Base-by-base conservation (phyloP, 129 eudicot genomes). In the Logfia minima region DNA sequence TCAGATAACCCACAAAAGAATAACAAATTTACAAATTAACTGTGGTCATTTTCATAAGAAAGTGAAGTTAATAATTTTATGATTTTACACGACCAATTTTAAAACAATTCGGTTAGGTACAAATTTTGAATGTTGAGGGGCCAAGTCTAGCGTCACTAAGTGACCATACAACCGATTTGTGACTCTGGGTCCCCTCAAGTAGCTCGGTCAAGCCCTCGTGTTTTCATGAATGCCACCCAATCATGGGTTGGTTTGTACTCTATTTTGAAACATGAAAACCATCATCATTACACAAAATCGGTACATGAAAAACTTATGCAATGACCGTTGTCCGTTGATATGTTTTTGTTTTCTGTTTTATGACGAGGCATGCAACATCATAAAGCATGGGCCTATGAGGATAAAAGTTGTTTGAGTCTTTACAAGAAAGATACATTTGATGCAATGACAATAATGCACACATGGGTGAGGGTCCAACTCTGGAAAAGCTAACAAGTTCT, bases 401-500 rank as follows among this genome's bases (percentile, higher is more conserved):
- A 37, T 74, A 74, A 80, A 80, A 74, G 80, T 68, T 75, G 80
- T 62, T 68, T 13, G 76, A 81, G 84, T 81, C 80, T 75, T 75
- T 75, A 62, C 66, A 75, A 81, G 72, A 81, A 81, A 81, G 84
- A 75, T 75, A 39, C 41, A 26, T 79, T 41, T 66, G 79, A 79
- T 79, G 72, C 82, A 71, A 79, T 67, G 75, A 43, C 84, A 80
- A 80, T 74, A 71, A 81, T 81, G 80, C 80, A 75, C 84, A 81
- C 84, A 81, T 81, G 84, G 84, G 80, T 68, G 84, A 81, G 84
- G 84, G 84, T 21, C 84, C 84, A 75, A 39, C 76, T 55, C 75
- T 55, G 70, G 32, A 13, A 79, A 79, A 79, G 77, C 72, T 41
- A 79, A 62, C 75, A 80, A 66, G 52, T 43, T 78, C 70, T 80